Base-by-base conservation (phyloP, 176 grass and related monocot genomes). In the Hordeum marinum region DNA sequence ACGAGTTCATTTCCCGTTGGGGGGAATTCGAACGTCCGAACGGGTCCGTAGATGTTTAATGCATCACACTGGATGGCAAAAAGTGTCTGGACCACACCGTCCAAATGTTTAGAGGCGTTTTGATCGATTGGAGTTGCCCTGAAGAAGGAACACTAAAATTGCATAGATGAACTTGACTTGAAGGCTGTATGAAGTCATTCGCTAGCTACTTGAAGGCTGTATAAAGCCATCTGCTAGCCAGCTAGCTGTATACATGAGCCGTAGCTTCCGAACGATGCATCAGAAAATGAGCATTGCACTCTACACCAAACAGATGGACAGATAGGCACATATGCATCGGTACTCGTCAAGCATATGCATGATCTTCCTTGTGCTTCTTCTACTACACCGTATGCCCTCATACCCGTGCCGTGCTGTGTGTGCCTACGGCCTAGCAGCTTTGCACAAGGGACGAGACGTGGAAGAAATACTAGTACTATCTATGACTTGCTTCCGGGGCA, bases 121-220 rank as follows among this genome's bases (percentile, higher is more conserved):
- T 52, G 48, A 52, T 17, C 0, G 48, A n/a, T 7, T 7, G 48
- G 15, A 52, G 15, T 52, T 52, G 48, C 15, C 15, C 48, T 52
- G 17, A 52, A 52, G 48, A 52, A 52, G 15, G 48, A 18, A 43
- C 3, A 12, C 0, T 43, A 42, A 42, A 11, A 42, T 14, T 13
- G 3, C 12, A 34, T 3, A 34, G 32, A 34, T 4, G 32, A 4
- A 32, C 1, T 1, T 1, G 32, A 18, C 84, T 86, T 83, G 57
- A 79, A 86, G 88, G 66, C 55, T 65, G 73, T 11, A 46, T 57
- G 82, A 86, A 86, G 83, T 63, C 57, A 57, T 48, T 63, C 52
- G 29, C 29, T 29, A 29, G 77, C 26, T 80, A 15, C 29, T 29
- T 29, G 29, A 29, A 29, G 29, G 29, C 55, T 64, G 73, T 11